These are phyloP conservation scores for Inosperma sp. DNA, from an alignment of 768 basidiomycete genomes.

Conservation along the genomic window DNA sequence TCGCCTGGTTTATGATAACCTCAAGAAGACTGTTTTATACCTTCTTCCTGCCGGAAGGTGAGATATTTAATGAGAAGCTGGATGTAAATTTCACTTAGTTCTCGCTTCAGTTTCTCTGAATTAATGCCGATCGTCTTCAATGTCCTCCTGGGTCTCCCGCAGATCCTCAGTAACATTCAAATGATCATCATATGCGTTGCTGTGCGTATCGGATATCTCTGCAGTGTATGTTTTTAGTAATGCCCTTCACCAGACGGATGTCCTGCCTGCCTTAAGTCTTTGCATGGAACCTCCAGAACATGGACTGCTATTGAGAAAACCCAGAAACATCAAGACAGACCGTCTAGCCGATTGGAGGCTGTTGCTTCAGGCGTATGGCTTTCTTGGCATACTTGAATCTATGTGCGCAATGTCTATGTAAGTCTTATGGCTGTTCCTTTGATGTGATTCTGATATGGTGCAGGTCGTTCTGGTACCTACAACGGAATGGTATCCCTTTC, in stretches of 20 bases:
- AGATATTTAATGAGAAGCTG: not conserved
- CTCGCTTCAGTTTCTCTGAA: constrained; percentile 46
- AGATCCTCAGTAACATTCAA: constrained; percentile 36
- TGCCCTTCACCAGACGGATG: constrained; percentile 40
- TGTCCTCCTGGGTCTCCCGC: constrained; percentile 34
- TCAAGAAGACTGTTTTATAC: constrained; percentile 53
- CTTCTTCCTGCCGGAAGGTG: constrained; percentile 47
- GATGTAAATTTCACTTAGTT: not conserved
- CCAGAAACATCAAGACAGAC: constrained; percentile 52
- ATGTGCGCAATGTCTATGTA: constrained; percentile 49
- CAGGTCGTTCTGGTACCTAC: constrained; percentile 33
- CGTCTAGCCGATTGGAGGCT: constrained; percentile 50
- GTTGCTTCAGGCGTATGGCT: constrained; percentile 54
- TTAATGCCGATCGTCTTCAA: constrained; percentile 56
- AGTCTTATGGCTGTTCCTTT: constrained; percentile 2
- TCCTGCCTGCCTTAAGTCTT: constrained; percentile 49
- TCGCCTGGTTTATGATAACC: constrained; percentile 59
- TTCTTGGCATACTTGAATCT: constrained; percentile 47
- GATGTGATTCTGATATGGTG: not conserved
- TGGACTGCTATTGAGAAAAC: constrained; percentile 50
- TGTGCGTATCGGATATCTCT: constrained; percentile 13
- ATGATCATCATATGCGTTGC: constrained; percentile 51
- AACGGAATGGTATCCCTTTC: constrained; percentile 45
- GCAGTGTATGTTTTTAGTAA: not conserved
- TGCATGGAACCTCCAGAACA: constrained; percentile 59